Evolutionary conservation across 2,329 filamentous ascomycete genomes (phyloP).

Genomic region (Microsporum ferrugineum): DNA sequence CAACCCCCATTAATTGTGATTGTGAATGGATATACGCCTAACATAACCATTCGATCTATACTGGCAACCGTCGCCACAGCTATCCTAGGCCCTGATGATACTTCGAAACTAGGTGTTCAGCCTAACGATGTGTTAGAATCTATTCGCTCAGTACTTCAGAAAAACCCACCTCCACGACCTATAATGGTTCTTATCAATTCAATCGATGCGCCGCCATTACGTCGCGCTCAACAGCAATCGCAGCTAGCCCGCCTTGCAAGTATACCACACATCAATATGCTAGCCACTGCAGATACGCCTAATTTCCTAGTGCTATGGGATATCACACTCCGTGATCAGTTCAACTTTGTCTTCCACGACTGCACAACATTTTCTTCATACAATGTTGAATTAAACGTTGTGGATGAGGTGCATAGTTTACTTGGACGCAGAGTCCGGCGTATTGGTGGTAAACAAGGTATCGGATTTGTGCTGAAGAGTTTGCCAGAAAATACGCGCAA

Average conservation of each 20-base stretch:
- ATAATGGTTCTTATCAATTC: constrained; percentile 73
- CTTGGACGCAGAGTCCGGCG: constrained; percentile 69
- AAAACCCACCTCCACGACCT: constrained; percentile 29
- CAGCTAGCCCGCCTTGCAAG: constrained; percentile 66
- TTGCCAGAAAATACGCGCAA: constrained; percentile 85
- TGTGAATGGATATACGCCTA: constrained; percentile 65
- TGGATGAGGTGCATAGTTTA: constrained; percentile 81
- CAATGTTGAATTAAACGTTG: constrained; percentile 63
- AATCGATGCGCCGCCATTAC: constrained; percentile 67
- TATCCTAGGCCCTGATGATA: constrained; percentile 36
- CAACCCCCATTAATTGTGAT: constrained; percentile 54
- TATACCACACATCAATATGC: constrained; percentile 58
- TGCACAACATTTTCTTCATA: constrained; percentile 78
- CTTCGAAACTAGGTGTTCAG: constrained; percentile 49
- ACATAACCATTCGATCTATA: constrained; percentile 35
- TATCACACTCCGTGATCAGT: constrained; percentile 65
- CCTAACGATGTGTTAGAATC: constrained; percentile 57
- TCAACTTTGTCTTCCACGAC: constrained; percentile 86
- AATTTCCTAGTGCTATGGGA: constrained; percentile 87
- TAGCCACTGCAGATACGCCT: constrained; percentile 77
- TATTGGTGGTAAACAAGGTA: constrained; percentile 79
- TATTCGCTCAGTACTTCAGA: constrained; percentile 51
- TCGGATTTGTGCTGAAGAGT: constrained; percentile 79
- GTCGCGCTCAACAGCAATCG: constrained; percentile 57
- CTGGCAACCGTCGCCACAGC: constrained; percentile 53